phyloP scores from a whole-genome alignment of 106 monocot genomes.

The Acanthochlamys bracteata region DNA sequence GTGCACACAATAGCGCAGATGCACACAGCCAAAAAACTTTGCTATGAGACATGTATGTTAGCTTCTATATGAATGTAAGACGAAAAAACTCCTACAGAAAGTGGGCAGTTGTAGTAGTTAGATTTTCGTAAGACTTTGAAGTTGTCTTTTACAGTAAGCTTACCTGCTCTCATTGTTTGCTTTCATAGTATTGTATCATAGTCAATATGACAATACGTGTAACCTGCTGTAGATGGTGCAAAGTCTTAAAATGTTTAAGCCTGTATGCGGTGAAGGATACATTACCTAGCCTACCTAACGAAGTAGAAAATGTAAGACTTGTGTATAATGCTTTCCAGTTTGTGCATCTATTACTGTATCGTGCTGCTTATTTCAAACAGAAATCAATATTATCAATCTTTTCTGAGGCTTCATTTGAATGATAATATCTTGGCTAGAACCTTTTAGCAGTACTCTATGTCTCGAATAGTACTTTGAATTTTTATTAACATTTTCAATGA shows the following conservation, averaged over 20 bases:
- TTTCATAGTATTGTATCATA: background rate
- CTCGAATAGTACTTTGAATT: background rate
- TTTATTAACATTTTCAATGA: background rate
- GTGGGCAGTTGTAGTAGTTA: no score
- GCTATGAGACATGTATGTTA: no score
- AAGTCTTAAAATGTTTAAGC: conserved; percentile 22
- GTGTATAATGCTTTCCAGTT: background rate
- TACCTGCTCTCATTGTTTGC: background rate
- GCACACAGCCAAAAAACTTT: no score
- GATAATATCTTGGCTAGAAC: no score
- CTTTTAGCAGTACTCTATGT: no score
- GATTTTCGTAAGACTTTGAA: no score
- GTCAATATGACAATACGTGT: background rate
- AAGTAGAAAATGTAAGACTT: conserved; percentile 39
- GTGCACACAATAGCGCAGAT: no score
- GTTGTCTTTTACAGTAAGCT: background rate
- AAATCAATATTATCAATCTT: no score
- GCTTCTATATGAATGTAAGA: no score
- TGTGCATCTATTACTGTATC: background rate
- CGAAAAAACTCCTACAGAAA: no score
- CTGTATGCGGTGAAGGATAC: conserved; percentile 8
- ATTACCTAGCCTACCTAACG: conserved; percentile 20
- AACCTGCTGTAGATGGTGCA: conserved; percentile 16
- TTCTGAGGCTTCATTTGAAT: no score
- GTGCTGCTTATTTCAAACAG: background rate